Evolutionary conservation across 176 grass and related monocot genomes (phyloP).

Genomic region (maize (Zea mays)): Zm-B73-REFERENCE-NAM-5.0 NC_050101.1:64899501-64900000

Average conservation of each 20-base stretch:
- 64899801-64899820: constrained; percentile 2
- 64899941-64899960: not conserved
- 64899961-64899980: not conserved
- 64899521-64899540: not conserved
- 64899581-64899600: constrained; percentile 87
- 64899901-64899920: no score
- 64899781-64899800: not conserved
- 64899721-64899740: constrained; percentile 44
- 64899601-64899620: constrained; percentile 69
- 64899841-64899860: no score
- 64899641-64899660: constrained; percentile 45
- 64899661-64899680: constrained; percentile 50
- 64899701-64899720: constrained; percentile 50
- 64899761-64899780: constrained; percentile 8
- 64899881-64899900: no score
- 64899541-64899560: constrained; percentile 27
- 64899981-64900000: not conserved
- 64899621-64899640: constrained; percentile 46
- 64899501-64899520: not conserved
- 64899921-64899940: not conserved
- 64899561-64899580: constrained; percentile 50
- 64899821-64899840: no score
- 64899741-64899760: constrained; percentile 58
- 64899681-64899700: constrained; percentile 36
- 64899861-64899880: no score